phyloP scores from a whole-genome alignment of 805 yeast species.

The Millerozyma miso region DNA sequence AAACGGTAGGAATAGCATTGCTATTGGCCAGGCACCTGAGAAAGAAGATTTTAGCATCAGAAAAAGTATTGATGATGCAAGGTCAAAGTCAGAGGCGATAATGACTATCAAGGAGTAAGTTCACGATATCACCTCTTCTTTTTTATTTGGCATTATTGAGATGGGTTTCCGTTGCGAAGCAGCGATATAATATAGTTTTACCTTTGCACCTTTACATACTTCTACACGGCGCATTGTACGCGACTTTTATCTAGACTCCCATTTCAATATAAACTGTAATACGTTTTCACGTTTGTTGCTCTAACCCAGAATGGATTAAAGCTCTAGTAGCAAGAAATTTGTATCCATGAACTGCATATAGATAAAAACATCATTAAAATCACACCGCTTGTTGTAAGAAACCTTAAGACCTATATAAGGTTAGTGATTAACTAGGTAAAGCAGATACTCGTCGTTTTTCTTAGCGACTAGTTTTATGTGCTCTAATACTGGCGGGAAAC shows the following conservation, averaged over 20 bases:
- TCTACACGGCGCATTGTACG: background rate
- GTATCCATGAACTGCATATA: background rate
- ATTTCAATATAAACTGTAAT: background rate
- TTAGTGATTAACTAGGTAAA: background rate
- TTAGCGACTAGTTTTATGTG: background rate
- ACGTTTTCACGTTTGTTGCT: too few relatives aligned
- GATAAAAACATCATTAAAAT: background rate
- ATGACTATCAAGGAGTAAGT: background rate
- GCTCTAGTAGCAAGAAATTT: too few relatives aligned
- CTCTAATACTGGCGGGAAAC: background rate
- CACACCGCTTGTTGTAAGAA: background rate
- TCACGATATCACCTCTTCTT: background rate
- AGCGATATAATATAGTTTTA: background rate
- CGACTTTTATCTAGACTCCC: background rate
- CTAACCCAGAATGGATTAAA: too few relatives aligned
- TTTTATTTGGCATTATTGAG: too few relatives aligned
- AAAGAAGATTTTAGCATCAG: conserved; percentile 20
- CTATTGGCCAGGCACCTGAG: conserved; percentile 2
- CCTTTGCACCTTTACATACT: background rate
- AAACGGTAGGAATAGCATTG: conserved; percentile 6
- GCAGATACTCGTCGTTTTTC: background rate
- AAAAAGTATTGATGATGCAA: conserved; percentile 17
- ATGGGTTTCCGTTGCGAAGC: too few relatives aligned
- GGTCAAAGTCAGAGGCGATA: background rate
- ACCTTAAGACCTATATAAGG: background rate